Conservation (phyloP, 345 rosid genomes). For the Clausena lansium region DNA sequence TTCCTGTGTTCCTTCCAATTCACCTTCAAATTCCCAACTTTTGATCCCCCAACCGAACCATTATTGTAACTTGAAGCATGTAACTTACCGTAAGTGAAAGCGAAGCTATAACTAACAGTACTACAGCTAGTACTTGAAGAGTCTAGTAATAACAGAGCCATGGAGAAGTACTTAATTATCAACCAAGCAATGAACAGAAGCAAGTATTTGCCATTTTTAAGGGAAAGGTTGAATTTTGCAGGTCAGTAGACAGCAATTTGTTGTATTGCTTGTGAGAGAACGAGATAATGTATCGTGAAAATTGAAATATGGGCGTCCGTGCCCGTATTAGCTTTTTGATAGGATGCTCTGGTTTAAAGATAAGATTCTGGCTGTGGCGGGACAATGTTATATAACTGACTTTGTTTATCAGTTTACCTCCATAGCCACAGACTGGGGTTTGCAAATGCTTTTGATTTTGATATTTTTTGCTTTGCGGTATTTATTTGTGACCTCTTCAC, state of each 20-base stretch:
- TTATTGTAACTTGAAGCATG: constrained; percentile 22
- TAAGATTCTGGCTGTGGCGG: neutral
- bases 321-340: neutral
- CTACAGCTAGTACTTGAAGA: constrained; percentile 41
- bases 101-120: constrained; percentile 25
- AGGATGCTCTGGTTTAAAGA: neutral
- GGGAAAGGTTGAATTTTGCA: neutral
- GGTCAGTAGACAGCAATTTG: constrained; percentile 1
- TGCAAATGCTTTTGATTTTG: neutral
- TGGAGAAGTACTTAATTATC: constrained; percentile 11
- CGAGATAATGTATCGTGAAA: neutral
- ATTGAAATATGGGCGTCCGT: neutral
- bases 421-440: constrained; percentile 1
- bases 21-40: constrained; percentile 32
- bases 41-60: constrained; percentile 21
- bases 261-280: constrained; percentile 18
- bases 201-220: neutral
- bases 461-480: neutral
- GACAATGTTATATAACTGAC: neutral
- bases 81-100: constrained; percentile 18
- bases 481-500: neutral
- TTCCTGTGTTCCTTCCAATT: constrained; percentile 39
- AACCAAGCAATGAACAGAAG: constrained; percentile 6
- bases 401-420: constrained; percentile 5
- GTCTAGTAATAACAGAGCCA: constrained; percentile 48